These are phyloP conservation scores for Hyaloscypha finlandica DNA, from an alignment of 495 filamentous ascomycete genomes.

Conservation along the genomic window DNA sequence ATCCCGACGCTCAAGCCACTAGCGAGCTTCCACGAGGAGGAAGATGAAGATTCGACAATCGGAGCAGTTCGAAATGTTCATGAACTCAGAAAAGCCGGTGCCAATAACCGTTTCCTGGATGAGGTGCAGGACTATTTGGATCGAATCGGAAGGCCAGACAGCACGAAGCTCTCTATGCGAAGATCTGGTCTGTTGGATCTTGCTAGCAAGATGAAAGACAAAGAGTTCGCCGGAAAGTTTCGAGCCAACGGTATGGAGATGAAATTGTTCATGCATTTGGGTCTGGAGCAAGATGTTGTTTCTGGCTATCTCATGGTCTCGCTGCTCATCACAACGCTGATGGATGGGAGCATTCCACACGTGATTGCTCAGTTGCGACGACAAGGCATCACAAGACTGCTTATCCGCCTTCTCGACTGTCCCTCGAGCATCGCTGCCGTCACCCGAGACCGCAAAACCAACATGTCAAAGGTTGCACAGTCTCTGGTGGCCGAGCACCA, in stretches of 20 bases:
- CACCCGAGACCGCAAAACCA: slow-evolving; percentile 64
- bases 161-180: slow-evolving; percentile 42
- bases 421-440: slow-evolving; percentile 53
- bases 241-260: slow-evolving; percentile 72
- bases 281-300: slow-evolving; percentile 54
- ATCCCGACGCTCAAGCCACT: slow-evolving; percentile 34
- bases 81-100: slow-evolving; percentile 84
- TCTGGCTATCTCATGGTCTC: slow-evolving; percentile 59
- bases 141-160: slow-evolving; percentile 65
- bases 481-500: slow-evolving; percentile 53
- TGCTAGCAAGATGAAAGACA: slow-evolving; percentile 69
- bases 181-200: slow-evolving; percentile 64
- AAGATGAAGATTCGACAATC: slow-evolving; percentile 53
- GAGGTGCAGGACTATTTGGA: slow-evolving; percentile 83
- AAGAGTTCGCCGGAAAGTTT: slow-evolving; percentile 66
- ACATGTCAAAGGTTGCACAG: slow-evolving; percentile 66
- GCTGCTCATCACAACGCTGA: slow-evolving; percentile 56
- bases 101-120: slow-evolving; percentile 77
- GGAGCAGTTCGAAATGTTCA: slow-evolving; percentile 79
- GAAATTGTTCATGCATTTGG: slow-evolving; percentile 60
- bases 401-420: slow-evolving; percentile 54
- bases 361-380: slow-evolving; percentile 50
- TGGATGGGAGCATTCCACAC: slow-evolving; percentile 48
- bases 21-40: slow-evolving; percentile 34
- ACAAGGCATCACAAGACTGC: slow-evolving; percentile 49